Percentiles rank a stretch among this genome's conserved stretches.
Evolutionary conservation across 2,329 filamentous ascomycete genomes (phyloP).

Genomic region (Helotiales sp.): DNA sequence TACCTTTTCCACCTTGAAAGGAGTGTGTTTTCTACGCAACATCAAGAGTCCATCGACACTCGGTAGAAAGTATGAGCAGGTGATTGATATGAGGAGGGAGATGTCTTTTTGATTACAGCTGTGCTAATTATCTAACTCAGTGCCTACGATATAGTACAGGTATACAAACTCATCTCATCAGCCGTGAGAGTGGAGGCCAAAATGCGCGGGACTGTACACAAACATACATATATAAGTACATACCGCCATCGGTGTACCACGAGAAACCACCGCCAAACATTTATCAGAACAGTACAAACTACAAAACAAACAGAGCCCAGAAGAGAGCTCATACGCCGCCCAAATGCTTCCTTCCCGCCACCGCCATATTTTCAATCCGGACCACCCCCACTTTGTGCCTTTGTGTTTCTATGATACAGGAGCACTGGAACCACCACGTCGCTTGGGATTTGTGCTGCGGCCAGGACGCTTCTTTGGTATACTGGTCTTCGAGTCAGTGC

Average conservation of each 20-base stretch:
- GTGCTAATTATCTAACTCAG: not conserved
- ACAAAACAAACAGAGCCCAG: not conserved
- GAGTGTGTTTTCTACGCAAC: too few relatives aligned
- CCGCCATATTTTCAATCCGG: not conserved
- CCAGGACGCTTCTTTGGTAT: constrained; percentile 60
- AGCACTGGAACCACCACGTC: constrained; percentile 47
- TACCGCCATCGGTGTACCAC: not conserved
- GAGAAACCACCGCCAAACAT: not conserved
- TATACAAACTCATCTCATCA: not conserved
- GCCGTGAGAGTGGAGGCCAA: constrained; percentile 3
- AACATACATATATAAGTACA: not conserved
- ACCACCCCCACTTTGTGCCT: not conserved
- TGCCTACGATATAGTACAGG: not conserved
- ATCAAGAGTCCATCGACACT: too few relatives aligned
- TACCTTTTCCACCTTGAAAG: too few relatives aligned
- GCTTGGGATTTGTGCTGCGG: constrained; percentile 59
- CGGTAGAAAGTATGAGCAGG: not conserved
- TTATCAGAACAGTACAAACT: not conserved
- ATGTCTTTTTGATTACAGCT: constrained; percentile 3
- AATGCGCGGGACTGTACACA: not conserved
- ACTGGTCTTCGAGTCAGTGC: constrained; percentile 59
- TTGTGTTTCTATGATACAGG: constrained; percentile 23
- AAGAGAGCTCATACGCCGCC: not conserved
- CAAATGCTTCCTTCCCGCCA: not conserved
- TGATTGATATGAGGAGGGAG: not conserved